Evolutionary conservation across 2,329 filamentous ascomycete species (phyloP).

Genomic region (Pyrenophora tritici-repentis): DNA sequence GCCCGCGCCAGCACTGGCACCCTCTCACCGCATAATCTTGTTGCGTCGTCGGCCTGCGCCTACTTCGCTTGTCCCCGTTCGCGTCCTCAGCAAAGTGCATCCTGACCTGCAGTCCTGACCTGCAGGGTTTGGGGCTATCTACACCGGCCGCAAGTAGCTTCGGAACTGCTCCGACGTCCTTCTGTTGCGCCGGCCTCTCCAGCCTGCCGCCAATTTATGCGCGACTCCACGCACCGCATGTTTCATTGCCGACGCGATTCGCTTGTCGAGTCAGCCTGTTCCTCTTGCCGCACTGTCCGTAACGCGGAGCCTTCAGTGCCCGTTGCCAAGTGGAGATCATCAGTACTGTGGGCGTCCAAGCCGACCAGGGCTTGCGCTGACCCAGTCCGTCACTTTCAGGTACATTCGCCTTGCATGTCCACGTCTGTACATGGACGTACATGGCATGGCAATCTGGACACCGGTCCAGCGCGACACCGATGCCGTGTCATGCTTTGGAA

Average conservation of each 20-base stretch:
- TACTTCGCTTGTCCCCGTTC: not conserved
- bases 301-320: slow-evolving; percentile 21
- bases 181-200: slow-evolving; percentile 6
- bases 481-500: not conserved
- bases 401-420: slow-evolving; percentile 8
- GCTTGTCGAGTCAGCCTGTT: slow-evolving; percentile 22
- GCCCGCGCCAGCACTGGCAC: too few relatives aligned
- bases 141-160: not conserved
- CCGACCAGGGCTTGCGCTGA: slow-evolving; percentile 2
- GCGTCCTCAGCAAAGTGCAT: not conserved
- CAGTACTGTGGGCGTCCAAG: slow-evolving; percentile 31
- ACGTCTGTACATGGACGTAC: slow-evolving; percentile 6
- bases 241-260: slow-evolving; percentile 22
- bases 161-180: slow-evolving; percentile 14
- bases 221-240: slow-evolving; percentile 20
- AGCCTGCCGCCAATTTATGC: slow-evolving; percentile 11
- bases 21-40: slow-evolving; percentile 20
- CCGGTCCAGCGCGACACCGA: slow-evolving; percentile 2
- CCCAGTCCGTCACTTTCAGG: slow-evolving; percentile 22
- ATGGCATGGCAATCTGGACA: slow-evolving; percentile 6
- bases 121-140: slow-evolving; percentile 4
- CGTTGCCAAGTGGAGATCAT: slow-evolving; percentile 38
- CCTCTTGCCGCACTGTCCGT: slow-evolving; percentile 16
- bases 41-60: slow-evolving; percentile 10
- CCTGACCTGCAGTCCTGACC: too few relatives aligned